phyloP scores from a whole-genome alignment of 1,284 basidiomycete species.

The Ustilago xerochloae region DNA sequence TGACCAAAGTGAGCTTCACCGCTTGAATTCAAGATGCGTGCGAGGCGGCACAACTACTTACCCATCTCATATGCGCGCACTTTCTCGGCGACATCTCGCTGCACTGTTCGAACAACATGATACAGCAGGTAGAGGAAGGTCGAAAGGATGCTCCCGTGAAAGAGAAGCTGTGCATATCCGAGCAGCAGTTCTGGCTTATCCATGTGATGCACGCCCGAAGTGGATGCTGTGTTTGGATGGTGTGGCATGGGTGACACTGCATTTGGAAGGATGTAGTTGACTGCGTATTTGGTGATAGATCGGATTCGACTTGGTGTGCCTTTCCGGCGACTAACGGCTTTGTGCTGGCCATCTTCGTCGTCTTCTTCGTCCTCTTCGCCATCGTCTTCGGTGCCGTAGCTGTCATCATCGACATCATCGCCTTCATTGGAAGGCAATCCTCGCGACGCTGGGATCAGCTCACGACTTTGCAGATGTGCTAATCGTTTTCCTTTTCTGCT shows the following conservation, averaged over 20 bases:
- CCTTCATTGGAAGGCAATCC: not conserved
- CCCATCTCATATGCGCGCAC: constrained; percentile 90
- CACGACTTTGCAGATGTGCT: constrained; percentile 44
- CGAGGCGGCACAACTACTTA: constrained; percentile 67
- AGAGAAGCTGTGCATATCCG: constrained; percentile 81
- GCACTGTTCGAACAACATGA: constrained; percentile 87
- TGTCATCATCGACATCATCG: constrained; percentile 10
- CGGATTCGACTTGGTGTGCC: constrained; percentile 38
- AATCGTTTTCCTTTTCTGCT: constrained; percentile 48
- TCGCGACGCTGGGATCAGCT: constrained; percentile 20
- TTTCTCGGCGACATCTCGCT: constrained; percentile 87
- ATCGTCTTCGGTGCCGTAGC: constrained; percentile 21
- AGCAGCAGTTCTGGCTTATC: constrained; percentile 56
- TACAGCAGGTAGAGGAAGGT: constrained; percentile 86
- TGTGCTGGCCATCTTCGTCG: constrained; percentile 16
- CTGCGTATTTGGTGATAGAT: constrained; percentile 49
- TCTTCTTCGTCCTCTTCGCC: constrained; percentile 22
- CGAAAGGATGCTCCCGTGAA: constrained; percentile 87
- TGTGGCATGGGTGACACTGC: constrained; percentile 23
- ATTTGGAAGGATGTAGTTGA: constrained; percentile 50
- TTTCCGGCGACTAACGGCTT: constrained; percentile 1
- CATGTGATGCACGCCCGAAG: constrained; percentile 25
- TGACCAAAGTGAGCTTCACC: too few species aligned
- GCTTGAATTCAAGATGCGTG: not conserved
- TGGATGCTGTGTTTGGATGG: constrained; percentile 2